phyloP scores from a whole-genome alignment of 2,329 filamentous ascomycete genomes.

The Phoma herbarum region DNA sequence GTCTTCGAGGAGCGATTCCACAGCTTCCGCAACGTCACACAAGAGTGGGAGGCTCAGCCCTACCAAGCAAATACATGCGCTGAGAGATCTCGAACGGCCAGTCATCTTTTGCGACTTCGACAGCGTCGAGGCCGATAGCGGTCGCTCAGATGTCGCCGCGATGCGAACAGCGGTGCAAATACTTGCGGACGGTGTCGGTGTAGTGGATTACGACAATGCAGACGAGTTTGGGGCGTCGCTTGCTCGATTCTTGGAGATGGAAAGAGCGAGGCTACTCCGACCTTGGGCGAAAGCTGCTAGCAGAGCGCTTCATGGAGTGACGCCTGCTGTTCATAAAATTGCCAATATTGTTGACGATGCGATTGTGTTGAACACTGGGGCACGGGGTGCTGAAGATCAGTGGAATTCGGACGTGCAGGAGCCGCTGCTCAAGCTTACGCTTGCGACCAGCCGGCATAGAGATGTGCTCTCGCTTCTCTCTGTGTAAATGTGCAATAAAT shows the following conservation, averaged over 20 bases:
- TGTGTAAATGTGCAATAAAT: constrained; percentile 26
- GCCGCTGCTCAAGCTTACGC: constrained; percentile 33
- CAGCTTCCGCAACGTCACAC: constrained; percentile 1
- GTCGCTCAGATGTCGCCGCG: constrained; percentile 19
- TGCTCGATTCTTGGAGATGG: constrained; percentile 6
- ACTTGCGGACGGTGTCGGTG: constrained; percentile 29
- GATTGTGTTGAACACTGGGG: constrained; percentile 25
- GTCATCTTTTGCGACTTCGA: constrained; percentile 10
- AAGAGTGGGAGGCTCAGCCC: constrained; percentile 8
- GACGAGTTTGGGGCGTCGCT: constrained; percentile 16
- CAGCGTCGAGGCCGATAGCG: constrained; percentile 5
- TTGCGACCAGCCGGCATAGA: constrained; percentile 25
- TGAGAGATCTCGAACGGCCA: constrained; percentile 5
- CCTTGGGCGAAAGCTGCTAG: constrained; percentile 26
- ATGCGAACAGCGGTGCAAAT: constrained; percentile 28
- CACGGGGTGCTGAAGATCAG: constrained; percentile 32
- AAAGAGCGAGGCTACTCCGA: constrained; percentile 27
- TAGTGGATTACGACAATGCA: constrained; percentile 26
- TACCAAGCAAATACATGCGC: constrained; percentile 9
- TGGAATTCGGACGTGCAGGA: constrained; percentile 36
- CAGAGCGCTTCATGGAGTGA: constrained; percentile 23
- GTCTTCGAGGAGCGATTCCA: not conserved
- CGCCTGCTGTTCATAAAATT: constrained; percentile 23
- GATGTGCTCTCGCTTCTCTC: constrained; percentile 25
- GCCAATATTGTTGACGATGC: constrained; percentile 27